A percentile compares a stretch with the other conserved stretches of the same genome.
phyloP scores from a whole-genome alignment of 208 protist species.

The Leishmania martiniquensis region DNA sequence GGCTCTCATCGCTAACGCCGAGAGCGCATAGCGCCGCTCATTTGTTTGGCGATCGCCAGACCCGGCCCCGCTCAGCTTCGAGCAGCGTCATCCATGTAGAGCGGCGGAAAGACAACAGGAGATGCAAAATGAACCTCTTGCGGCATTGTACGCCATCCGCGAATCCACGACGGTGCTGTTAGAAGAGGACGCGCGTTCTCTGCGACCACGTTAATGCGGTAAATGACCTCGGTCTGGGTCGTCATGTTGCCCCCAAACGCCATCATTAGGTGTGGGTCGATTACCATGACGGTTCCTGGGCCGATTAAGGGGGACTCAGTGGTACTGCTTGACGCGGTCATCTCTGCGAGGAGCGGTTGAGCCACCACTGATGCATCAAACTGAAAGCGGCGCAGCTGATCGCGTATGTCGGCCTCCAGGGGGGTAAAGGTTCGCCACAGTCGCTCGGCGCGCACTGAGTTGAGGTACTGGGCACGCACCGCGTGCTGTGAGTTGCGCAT shows the following conservation, averaged over 20 bases:
- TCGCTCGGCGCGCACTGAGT: conserved; percentile 37
- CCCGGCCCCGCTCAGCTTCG: not conserved
- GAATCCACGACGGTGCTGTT: conserved; percentile 77
- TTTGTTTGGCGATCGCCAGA: not conserved
- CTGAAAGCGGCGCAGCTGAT: conserved; percentile 71
- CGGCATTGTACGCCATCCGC: conserved; percentile 73
- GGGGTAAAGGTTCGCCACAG: conserved; percentile 63
- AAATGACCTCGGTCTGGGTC: conserved; percentile 51
- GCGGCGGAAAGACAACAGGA: conserved; percentile 74
- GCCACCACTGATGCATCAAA: conserved; percentile 64
- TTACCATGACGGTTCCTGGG: conserved; percentile 69
- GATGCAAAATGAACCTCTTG: conserved; percentile 76
- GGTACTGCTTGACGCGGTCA: not conserved
- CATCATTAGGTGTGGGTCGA: conserved; percentile 87
- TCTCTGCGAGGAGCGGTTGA: conserved; percentile 19
- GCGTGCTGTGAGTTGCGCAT: conserved; percentile 69
- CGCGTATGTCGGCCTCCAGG: conserved; percentile 71
- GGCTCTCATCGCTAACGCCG: not conserved
- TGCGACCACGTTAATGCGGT: conserved; percentile 68
- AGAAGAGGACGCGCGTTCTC: conserved; percentile 56
- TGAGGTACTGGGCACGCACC: conserved; percentile 74
- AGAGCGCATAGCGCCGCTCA: not conserved
- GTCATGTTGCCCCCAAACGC: conserved; percentile 77
- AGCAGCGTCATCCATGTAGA: conserved; percentile 32
- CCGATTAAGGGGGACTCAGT: conserved; percentile 23